Base-by-base conservation (phyloP, 2,329 filamentous ascomycete species). In the Moelleriella libera region DNA sequence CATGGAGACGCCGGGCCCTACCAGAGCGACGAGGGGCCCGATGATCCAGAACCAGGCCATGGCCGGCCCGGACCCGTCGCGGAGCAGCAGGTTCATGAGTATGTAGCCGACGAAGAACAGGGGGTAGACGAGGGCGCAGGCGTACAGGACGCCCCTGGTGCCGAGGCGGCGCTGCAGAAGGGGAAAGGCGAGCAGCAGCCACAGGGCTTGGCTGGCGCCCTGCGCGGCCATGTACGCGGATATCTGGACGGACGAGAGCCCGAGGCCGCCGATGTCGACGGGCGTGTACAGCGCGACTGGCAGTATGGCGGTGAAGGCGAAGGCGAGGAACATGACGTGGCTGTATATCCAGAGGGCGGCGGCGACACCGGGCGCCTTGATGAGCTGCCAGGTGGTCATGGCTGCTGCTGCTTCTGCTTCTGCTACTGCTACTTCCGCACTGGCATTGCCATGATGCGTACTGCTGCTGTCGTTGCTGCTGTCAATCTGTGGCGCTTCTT, bases 111-210 rank as follows among this genome's bases (percentile, higher is more conserved):
- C 58, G 58, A 88, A 81, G 58, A 86, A 81, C 45, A 80, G 57
- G 0, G 85, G 83, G 66, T 83, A 88, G 6, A 49, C 52, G 8
- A 52, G 44, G 30, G 57, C 62, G 58, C 82, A 85, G 7, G 65
- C 53, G 5, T 73, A 71, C 50, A 90, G 65, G 0, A 89, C 67
- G 4, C 71, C 74, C 29, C 78, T 80, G 6, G 83, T 88, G 8
- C 85, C 83, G 28, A 80, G 60, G 21, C 75, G 75, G 37, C 63
- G 67, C 57, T 90, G 85, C 1, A 90, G 61, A 0, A 70, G 66
- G 1, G 85, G 84, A 57, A 90, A 89, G 32, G 74, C 67, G 11
- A 86, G 52, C 0, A 90, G 68, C 2, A 88, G 74, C 84, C 85
- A 90, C 6, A 76, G 49, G 1, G 83, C 78, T 60, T 90, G 86